Evolutionary conservation across 208 protist species (phyloP).

Genomic region (Porcisia deanei): DNA sequence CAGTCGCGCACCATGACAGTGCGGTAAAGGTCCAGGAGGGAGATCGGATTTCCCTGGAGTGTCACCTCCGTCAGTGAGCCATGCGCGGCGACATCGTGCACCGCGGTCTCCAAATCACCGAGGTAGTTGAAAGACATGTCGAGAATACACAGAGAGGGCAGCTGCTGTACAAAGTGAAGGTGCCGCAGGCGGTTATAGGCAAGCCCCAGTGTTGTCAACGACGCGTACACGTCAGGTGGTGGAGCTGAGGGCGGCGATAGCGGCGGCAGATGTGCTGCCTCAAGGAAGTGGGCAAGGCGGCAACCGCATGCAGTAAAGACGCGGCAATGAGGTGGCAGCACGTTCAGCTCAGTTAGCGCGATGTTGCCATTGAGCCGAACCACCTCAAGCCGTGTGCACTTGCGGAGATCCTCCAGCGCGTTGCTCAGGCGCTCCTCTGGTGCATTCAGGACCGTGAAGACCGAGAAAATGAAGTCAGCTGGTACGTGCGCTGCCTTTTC

Average conservation of each 20-base stretch:
- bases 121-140: constrained; percentile 74
- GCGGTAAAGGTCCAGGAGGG: constrained; percentile 67
- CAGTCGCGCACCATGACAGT: constrained; percentile 41
- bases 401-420: constrained; percentile 37
- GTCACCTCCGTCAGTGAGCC: constrained; percentile 51
- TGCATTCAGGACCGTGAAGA: constrained; percentile 60
- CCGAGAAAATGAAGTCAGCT: constrained; percentile 38
- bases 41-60: constrained; percentile 71
- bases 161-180: constrained; percentile 44
- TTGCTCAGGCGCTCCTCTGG: constrained; percentile 37
- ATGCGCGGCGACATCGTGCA: constrained; percentile 42
- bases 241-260: background rate
- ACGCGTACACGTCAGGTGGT: constrained; percentile 22
- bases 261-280: background rate
- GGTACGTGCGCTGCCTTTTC: constrained; percentile 44
- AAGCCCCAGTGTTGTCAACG: constrained; percentile 52
- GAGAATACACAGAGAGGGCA: constrained; percentile 64
- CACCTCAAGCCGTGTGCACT: constrained; percentile 48
- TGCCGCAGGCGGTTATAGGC: constrained; percentile 58
- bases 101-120: constrained; percentile 36
- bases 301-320: constrained; percentile 60
- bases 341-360: constrained; percentile 38
- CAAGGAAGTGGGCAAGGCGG: constrained; percentile 31
- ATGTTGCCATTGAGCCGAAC: constrained; percentile 66
- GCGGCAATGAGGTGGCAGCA: constrained; percentile 58